Evolutionary conservation across 176 grass and related monocot species (phyloP), one percentile per base, ranked within the genome.

Genomic region (Raddia distichophylla): DNA sequence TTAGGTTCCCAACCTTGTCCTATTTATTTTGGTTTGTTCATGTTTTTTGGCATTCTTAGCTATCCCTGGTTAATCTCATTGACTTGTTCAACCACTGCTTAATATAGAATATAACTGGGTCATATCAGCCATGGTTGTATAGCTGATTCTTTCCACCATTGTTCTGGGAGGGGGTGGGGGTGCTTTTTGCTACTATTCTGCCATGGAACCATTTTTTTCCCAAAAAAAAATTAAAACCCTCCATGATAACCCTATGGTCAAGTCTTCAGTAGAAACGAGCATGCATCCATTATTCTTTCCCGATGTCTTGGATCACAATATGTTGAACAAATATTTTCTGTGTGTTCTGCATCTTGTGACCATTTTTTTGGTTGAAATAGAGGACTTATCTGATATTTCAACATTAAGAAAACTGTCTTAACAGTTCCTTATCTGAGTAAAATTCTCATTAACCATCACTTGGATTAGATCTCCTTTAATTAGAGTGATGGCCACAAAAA

Each of bases 1-100:
- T 86, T 80, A 76, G 83, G 42, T 66, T 82, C 60, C 67, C 48
- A 58, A 80, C 53, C 64, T 64, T 77, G 58, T 52, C 53, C 60
- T 76, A 10, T 71, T 75, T 85, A 59, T 86, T 56, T 80, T 80
- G 51, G 10, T 74, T 74, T 88, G 42, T 57, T 52, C 60, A 33
- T 85, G 73, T 63, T 81, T 32, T 44, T 60, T 79, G 27, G 34
- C 35, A 33, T 88, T 46, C 68, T 71, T 37, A 22, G 64, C 69
- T 86, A 40, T 40, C 4, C 37, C 37, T 40, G 37, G 37, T 40
- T 40, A 40, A 73, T 86, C 79, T 73, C 10, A 10, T 44, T 73
- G 59, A 32, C 33, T 46, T 5, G 15, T 67, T 86, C 52, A 73
- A 17, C 78, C 84, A 50, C 67, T 73, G 60, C n/a, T 52, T 86